Percentiles rank a stretch among this genome's conserved stretches.
These are phyloP conservation scores for Pichia kluyveri DNA, from an alignment of 805 yeast species.

Conservation along the genomic window DNA sequence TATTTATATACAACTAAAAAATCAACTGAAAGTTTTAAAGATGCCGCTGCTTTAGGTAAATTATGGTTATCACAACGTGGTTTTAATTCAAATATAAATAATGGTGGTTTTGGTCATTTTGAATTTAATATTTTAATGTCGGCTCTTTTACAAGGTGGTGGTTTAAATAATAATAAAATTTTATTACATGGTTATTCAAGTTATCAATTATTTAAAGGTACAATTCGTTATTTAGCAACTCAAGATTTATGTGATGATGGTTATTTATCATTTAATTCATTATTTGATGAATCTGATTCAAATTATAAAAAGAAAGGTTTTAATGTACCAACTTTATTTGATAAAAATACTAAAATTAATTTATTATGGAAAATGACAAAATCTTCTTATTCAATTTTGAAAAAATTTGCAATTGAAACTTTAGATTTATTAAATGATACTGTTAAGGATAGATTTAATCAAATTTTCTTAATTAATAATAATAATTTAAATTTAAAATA, in stretches of 20 bases:
- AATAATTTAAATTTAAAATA: constrained; percentile 47
- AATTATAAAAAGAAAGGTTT: constrained; percentile 50
- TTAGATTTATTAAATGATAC: constrained; percentile 64
- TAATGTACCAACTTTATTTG: constrained; percentile 67
- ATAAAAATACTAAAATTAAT: constrained; percentile 68
- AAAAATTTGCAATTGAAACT: constrained; percentile 61
- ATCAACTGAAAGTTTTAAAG: constrained; percentile 71
- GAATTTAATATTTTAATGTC: constrained; percentile 81
- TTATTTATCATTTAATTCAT: constrained; percentile 57
- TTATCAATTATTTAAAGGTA: constrained; percentile 88
- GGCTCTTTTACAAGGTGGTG: constrained; percentile 77
- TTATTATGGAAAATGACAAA: constrained; percentile 73
- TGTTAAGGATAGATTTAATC: constrained; percentile 73
- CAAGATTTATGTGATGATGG: constrained; percentile 61
- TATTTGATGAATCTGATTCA: constrained; percentile 37
- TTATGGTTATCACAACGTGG: constrained; percentile 90
- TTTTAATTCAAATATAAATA: constrained; percentile 48
- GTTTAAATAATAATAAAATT: constrained; percentile 63
- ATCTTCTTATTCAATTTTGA: constrained; percentile 53
- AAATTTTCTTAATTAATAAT: constrained; percentile 59
- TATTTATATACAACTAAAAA: constrained; percentile 69
- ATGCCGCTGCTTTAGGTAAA: constrained; percentile 80
- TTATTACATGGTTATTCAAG: constrained; percentile 83
- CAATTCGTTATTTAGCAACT: constrained; percentile 70
- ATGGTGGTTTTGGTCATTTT: constrained; percentile 84